phyloP scores from a whole-genome alignment of 2,329 filamentous ascomycete species.

The Bisporella sp. region DNA sequence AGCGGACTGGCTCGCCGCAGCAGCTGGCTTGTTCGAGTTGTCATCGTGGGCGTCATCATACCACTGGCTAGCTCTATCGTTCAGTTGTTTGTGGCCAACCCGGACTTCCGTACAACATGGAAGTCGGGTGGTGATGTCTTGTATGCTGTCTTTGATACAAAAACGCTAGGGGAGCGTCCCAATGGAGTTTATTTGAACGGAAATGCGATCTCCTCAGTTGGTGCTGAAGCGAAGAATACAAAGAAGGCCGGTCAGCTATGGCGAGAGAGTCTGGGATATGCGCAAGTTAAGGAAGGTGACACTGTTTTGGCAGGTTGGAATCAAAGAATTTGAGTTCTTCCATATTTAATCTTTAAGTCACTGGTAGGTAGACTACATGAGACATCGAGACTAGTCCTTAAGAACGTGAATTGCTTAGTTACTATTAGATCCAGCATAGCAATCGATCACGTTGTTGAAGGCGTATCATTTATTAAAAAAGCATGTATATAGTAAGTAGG shows the following conservation, averaged over 20 bases:
- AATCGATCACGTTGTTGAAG: too few relatives aligned
- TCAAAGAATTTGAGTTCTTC: neutral
- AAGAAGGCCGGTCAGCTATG: slow-evolving; percentile 27
- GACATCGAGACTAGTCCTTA: too few relatives aligned
- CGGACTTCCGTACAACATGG: slow-evolving; percentile 21
- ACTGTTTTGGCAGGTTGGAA: slow-evolving; percentile 24
- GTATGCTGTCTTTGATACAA: slow-evolving; percentile 26
- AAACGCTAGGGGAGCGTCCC: slow-evolving; percentile 20
- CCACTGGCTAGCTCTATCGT: slow-evolving; percentile 10
- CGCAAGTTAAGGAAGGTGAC: slow-evolving; percentile 23
- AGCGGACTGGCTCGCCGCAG: slow-evolving; percentile 24
- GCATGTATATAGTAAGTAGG: too few relatives aligned
- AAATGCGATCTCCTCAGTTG: slow-evolving; percentile 21
- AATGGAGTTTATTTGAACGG: slow-evolving; percentile 31
- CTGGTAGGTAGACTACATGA: too few relatives aligned
- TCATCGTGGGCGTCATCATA: slow-evolving; percentile 18
- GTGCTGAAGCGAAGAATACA: slow-evolving; percentile 26
- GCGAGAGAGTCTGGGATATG: slow-evolving; percentile 23
- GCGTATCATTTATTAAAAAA: too few relatives aligned
- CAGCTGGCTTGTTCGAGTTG: slow-evolving; percentile 18
- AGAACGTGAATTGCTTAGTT: too few relatives aligned
- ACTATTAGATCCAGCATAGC: too few relatives aligned
- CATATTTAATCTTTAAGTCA: too few relatives aligned
- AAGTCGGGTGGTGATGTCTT: slow-evolving; percentile 30
- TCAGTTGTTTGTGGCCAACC: slow-evolving; percentile 26